Conservation (phyloP, 768 basidiomycete genomes). For the Naganishia randhawae region DNA sequence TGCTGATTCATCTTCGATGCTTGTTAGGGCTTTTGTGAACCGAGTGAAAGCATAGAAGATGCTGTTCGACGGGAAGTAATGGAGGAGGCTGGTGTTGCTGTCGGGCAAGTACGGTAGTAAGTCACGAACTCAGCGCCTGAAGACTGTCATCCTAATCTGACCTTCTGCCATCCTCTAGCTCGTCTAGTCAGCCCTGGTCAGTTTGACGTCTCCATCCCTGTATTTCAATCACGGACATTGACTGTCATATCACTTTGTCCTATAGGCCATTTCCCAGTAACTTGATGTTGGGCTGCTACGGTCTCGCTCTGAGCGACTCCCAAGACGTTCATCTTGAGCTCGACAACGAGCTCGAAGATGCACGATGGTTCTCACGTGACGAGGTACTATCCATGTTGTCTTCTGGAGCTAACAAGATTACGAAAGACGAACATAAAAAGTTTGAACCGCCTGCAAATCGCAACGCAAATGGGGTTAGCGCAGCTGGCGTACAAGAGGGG, state of each 20-base stretch:
- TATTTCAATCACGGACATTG: background rate
- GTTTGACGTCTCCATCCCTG: background rate
- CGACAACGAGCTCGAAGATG: conserved; percentile 94
- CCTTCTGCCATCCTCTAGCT: conserved; percentile 33
- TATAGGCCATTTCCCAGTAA: conserved; percentile 80
- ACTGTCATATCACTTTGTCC: background rate
- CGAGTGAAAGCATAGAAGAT: conserved; percentile 90
- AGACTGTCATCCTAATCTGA: no score
- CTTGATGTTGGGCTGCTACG: conserved; percentile 87
- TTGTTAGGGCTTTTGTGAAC: conserved; percentile 67
- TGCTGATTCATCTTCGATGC: background rate
- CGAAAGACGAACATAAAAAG: conserved; percentile 57
- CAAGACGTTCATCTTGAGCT: conserved; percentile 77
- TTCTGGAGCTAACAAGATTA: conserved; percentile 58
- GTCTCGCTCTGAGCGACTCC: conserved; percentile 57
- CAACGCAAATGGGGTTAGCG: conserved; percentile 19
- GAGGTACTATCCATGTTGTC: conserved; percentile 61
- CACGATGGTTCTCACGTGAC: conserved; percentile 77
- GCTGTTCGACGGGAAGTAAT: conserved; percentile 87
- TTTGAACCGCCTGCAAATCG: conserved; percentile 45
- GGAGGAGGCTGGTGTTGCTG: conserved; percentile 91
- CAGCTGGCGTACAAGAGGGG: conserved; percentile 51
- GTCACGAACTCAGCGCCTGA: conserved; percentile 1
- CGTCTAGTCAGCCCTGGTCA: conserved; percentile 46
- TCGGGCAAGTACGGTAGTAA: conserved; percentile 70